These are phyloP conservation scores for Pistacia integerrima DNA, from an alignment of 345 rosid species.

Conservation along the genomic window DNA sequence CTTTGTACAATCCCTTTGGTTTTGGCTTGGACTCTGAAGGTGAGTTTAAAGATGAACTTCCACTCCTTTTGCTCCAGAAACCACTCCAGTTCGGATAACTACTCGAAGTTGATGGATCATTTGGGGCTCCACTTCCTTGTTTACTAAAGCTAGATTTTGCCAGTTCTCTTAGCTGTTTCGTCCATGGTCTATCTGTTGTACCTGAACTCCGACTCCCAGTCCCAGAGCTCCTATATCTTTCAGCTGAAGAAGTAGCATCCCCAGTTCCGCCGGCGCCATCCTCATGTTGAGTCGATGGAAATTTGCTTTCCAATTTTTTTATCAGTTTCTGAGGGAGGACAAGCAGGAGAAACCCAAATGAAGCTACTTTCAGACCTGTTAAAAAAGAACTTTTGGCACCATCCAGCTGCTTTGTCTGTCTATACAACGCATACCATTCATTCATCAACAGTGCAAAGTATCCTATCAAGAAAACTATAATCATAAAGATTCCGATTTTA, in stretches of 20 bases:
- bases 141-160: conserved; percentile 77
- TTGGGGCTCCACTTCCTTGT: conserved; percentile 51
- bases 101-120: conserved; percentile 73
- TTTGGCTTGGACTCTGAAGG: conserved; percentile 57
- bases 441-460: conserved; percentile 56
- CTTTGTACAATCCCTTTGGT: conserved; percentile 65
- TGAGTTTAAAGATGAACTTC: conserved; percentile 43
- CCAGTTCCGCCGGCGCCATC: conserved; percentile 36
- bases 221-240: conserved; percentile 41
- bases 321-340: conserved; percentile 52
- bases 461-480: conserved; percentile 65
- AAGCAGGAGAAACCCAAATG: conserved; percentile 58
- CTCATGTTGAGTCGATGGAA: conserved; percentile 35
- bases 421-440: conserved; percentile 76
- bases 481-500: conserved; percentile 66
- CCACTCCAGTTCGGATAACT: conserved; percentile 61
- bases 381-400: conserved; percentile 45
- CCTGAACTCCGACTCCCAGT: conserved; percentile 67
- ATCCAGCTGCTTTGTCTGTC: conserved; percentile 65
- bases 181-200: conserved; percentile 64
- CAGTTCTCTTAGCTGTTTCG: conserved; percentile 72
- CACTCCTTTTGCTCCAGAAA: conserved; percentile 69
- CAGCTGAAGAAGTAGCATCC: conserved; percentile 40
- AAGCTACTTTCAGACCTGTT: conserved; percentile 61
- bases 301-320: conserved; percentile 43